These are phyloP conservation scores for Boletus vinaceobasis DNA, from an alignment of 768 basidiomycete genomes.

Conservation along the genomic window DNA sequence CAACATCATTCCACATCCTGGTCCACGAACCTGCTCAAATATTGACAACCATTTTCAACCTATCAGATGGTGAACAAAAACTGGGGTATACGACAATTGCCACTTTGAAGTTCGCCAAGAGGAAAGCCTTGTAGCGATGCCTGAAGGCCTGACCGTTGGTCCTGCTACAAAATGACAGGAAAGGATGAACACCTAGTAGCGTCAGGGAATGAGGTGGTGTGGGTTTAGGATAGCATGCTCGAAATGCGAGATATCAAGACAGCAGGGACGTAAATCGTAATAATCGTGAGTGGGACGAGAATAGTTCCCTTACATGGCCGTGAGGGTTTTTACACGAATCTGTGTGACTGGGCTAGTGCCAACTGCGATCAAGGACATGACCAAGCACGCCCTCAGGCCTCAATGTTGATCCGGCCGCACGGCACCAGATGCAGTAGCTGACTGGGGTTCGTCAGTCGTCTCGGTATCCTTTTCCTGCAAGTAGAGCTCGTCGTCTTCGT, in stretches of 20 bases:
- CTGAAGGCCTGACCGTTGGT: slow-evolving; percentile 8
- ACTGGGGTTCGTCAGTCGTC: slow-evolving; percentile 9
- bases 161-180: slow-evolving; percentile 10
- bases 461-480: slow-evolving; percentile 29
- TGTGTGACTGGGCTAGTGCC: background rate
- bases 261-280: slow-evolving; percentile 26
- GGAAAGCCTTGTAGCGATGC: slow-evolving; percentile 4
- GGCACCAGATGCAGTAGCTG: slow-evolving; percentile 1
- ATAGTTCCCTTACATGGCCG: background rate
- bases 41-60: background rate
- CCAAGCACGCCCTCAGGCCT: slow-evolving; percentile 6
- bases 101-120: background rate
- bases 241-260: slow-evolving; percentile 24
- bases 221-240: slow-evolving; percentile 19
- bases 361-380: background rate
- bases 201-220: background rate
- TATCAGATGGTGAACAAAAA: slow-evolving; percentile 8
- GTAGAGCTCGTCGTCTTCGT: slow-evolving; percentile 49
- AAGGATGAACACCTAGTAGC: background rate
- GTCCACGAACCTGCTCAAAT: background rate
- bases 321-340: slow-evolving; percentile 5
- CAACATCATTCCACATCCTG: background rate
- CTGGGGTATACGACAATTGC: slow-evolving; percentile 17
- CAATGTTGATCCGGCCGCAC: slow-evolving; percentile 8
- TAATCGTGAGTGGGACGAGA: slow-evolving; percentile 12